Evolutionary conservation across 192 early-diverging fungal species (phyloP).

Genomic region (Backusella mclennaniae): DNA sequence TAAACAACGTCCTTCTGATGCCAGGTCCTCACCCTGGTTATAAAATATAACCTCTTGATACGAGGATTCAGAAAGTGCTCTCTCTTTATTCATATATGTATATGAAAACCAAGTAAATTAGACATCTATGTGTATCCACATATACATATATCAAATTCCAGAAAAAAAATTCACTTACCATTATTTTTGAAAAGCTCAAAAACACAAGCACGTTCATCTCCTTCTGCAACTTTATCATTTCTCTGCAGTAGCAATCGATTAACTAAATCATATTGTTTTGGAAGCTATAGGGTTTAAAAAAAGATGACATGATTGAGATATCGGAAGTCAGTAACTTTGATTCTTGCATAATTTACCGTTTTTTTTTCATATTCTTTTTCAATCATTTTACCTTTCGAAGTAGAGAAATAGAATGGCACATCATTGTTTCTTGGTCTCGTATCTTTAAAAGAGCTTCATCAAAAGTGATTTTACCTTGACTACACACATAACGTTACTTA

Average conservation of each 20-base stretch:
- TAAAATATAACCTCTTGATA: conserved; percentile 56
- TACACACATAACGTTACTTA: neutral
- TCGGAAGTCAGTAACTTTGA: neutral
- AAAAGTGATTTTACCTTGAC: conserved; percentile 29
- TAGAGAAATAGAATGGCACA: conserved; percentile 53
- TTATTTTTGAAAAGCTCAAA: conserved; percentile 58
- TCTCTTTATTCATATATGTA: conserved; percentile 32
- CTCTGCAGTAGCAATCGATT: conserved; percentile 45
- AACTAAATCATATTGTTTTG: conserved; percentile 57
- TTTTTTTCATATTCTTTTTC: neutral
- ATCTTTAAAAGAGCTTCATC: conserved; percentile 40
- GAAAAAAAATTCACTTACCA: conserved; percentile 29
- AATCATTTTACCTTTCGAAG: conserved; percentile 47
- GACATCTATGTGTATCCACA: neutral
- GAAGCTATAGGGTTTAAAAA: conserved; percentile 44
- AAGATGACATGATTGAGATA: neutral
- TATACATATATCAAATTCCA: neutral
- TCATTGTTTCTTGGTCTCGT: conserved; percentile 42
- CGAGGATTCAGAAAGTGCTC: conserved; percentile 47
- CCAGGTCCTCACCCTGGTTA: conserved; percentile 18
- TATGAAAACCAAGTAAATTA: neutral
- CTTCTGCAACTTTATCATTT: conserved; percentile 44
- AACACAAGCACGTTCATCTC: conserved; percentile 52
- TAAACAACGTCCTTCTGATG: conserved; percentile 9
- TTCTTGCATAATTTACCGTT: neutral